Conservation (phyloP, 306 rosid genomes). For the Quercus rubra region DNA sequence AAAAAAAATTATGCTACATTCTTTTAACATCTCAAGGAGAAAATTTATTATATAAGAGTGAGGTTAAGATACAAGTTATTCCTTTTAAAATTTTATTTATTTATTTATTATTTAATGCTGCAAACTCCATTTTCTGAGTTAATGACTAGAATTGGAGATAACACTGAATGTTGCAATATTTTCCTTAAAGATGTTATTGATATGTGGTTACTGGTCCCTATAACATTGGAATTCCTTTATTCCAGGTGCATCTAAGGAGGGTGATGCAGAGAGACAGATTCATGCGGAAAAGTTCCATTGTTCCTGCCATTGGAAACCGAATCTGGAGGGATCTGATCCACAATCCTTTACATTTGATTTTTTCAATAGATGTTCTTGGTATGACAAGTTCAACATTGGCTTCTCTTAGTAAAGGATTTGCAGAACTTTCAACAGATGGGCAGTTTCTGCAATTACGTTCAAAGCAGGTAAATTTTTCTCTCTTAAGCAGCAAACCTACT, state of each 20-base stretch:
- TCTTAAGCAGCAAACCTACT: neutral
- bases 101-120: no score
- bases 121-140: neutral
- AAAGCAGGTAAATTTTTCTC: constrained; percentile 59
- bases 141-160: neutral
- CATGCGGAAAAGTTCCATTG: constrained; percentile 86
- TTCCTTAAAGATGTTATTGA: neutral
- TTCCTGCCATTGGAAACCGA: constrained; percentile 86
- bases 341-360: constrained; percentile 89
- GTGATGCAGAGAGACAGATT: constrained; percentile 95
- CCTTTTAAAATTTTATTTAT: neutral
- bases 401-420: constrained; percentile 93
- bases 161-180: neutral
- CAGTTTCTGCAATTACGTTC: constrained; percentile 89
- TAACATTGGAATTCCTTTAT: constrained; percentile 26
- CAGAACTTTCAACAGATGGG: constrained; percentile 97
- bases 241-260: constrained; percentile 92
- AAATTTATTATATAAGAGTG: neutral
- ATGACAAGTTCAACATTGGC: constrained; percentile 98
- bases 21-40: neutral
- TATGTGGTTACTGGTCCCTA: neutral
- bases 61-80: neutral
- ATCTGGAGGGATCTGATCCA: constrained; percentile 96
- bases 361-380: constrained; percentile 93
- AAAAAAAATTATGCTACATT: neutral